phyloP scores from a whole-genome alignment of 1,139 yeast genomes.

The Protomyces macrosporus region DNA sequence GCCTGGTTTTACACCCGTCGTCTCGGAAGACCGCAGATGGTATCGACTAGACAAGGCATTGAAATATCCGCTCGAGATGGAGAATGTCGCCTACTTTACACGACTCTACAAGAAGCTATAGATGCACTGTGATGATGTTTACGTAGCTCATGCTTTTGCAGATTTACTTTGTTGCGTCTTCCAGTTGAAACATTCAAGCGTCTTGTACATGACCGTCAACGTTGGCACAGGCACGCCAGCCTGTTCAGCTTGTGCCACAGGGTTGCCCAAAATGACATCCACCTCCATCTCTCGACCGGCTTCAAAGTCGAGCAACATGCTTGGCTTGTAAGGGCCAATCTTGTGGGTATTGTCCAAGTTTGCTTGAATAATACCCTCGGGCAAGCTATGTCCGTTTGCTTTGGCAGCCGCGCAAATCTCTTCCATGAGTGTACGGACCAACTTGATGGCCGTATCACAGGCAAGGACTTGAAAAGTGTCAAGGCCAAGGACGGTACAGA shows the following conservation, averaged over 20 bases:
- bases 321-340: constrained; percentile 64
- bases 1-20: constrained; percentile 5
- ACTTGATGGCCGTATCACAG: neutral
- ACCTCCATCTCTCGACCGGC: constrained; percentile 65
- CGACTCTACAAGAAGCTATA: constrained; percentile 12
- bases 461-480: neutral
- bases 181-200: constrained; percentile 1
- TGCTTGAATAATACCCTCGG: constrained; percentile 44
- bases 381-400: constrained; percentile 51
- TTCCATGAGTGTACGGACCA: constrained; percentile 58
- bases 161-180: neutral
- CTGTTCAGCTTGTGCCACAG: constrained; percentile 52
- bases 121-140: neutral
- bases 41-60: constrained; percentile 1
- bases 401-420: constrained; percentile 61
- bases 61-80: constrained; percentile 19
- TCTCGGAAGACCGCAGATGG: constrained; percentile 19
- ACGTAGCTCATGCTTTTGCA: neutral
- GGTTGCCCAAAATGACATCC: constrained; percentile 67
- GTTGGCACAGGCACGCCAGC: constrained; percentile 55
- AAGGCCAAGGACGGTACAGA: constrained; percentile 51
- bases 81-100: constrained; percentile 24
- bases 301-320: constrained; percentile 66
- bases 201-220: constrained; percentile 47
- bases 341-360: constrained; percentile 45